Evolutionary conservation across 306 rosid species (phyloP).

Genomic region (Pterocarpus santalinus): DNA sequence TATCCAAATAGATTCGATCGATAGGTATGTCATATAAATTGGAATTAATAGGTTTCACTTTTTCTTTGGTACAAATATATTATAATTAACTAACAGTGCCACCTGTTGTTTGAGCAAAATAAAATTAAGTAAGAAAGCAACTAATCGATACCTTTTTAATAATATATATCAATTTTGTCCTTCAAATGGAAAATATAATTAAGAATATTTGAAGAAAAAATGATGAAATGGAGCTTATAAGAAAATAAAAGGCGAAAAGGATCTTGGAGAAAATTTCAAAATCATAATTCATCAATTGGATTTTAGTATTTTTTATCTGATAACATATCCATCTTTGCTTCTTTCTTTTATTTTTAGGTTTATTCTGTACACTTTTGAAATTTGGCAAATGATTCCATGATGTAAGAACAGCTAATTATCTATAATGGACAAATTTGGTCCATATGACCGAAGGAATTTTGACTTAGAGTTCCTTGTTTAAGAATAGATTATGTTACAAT

Average conservation of each 20-base stretch:
- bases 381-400: conserved; percentile 32
- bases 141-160: conserved; percentile 4
- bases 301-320: neutral
- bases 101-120: conserved; percentile 20
- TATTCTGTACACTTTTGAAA: neutral
- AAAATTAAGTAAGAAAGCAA: neutral
- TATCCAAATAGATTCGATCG: conserved; percentile 49
- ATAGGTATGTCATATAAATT: conserved; percentile 21
- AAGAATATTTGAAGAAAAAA: conserved; percentile 5
- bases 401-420: conserved; percentile 36
- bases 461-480: conserved; percentile 10
- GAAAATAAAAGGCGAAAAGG: conserved; percentile 45
- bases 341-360: neutral
- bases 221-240: conserved; percentile 1
- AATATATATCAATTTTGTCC: conserved; percentile 25
- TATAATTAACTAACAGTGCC: neutral
- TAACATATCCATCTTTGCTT: conserved; percentile 39
- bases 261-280: conserved; percentile 26
- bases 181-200: conserved; percentile 18
- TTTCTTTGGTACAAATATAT: conserved; percentile 18
- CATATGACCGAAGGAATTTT: conserved; percentile 4
- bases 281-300: conserved; percentile 27
- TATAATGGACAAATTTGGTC: conserved; percentile 38
- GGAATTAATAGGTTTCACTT: conserved; percentile 27
- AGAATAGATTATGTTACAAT: neutral